phyloP scores from a whole-genome alignment of 306 rosid genomes.

The Malus domestica region DNA sequence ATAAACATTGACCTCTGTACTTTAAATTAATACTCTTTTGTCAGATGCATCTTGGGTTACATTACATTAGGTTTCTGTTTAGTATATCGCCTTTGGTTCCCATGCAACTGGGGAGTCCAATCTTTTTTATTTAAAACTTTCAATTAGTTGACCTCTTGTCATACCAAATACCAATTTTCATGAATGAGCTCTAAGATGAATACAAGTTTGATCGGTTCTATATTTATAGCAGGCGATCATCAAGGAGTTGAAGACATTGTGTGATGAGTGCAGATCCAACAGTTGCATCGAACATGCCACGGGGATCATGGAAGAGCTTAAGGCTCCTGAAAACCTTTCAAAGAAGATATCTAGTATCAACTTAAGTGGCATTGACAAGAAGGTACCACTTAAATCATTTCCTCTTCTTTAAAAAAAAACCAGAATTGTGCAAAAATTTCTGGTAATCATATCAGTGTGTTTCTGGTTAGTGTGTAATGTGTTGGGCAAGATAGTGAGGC shows the following conservation, averaged over 20 bases:
- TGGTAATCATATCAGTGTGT: not conserved
- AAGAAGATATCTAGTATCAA: constrained; percentile 34
- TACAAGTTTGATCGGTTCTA: not conserved
- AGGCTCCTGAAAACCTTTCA: constrained; percentile 51
- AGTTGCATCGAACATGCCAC: constrained; percentile 53
- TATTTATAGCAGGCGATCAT: constrained; percentile 17
- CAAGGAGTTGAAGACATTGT: constrained; percentile 42
- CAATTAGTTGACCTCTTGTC: not conserved
- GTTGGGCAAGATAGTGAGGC: not conserved
- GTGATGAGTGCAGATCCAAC: constrained; percentile 46
- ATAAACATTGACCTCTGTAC: not conserved
- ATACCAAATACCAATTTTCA: not conserved
- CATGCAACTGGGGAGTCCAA: not conserved
- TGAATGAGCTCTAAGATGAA: not conserved
- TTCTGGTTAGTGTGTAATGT: not conserved
- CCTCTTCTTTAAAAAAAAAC: not conserved
- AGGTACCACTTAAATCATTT: constrained; percentile 23
- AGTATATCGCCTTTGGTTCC: not conserved
- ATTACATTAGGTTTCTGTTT: not conserved
- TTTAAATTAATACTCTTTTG: not conserved
- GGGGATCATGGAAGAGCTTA: constrained; percentile 47
- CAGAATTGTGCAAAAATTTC: not conserved
- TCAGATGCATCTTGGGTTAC: not conserved
- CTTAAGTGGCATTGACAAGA: constrained; percentile 29
- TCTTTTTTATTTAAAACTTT: not conserved